phyloP scores from a whole-genome alignment of 169 alveolate species.

The Babesia sp. region DNA sequence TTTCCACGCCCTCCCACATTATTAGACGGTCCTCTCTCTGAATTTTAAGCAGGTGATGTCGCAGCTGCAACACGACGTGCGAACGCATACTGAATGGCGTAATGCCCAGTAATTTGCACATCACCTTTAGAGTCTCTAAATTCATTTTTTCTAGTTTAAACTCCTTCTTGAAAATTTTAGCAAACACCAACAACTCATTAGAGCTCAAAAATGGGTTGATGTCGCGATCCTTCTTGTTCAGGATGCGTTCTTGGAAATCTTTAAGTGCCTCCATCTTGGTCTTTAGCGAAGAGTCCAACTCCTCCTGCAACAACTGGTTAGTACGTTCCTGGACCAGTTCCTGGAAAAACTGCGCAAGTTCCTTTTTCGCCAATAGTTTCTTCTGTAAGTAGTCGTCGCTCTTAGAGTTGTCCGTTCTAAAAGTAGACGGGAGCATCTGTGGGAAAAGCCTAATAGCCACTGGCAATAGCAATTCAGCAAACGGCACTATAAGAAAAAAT shows the following conservation, averaged over 20 bases:
- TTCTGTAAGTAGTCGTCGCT: slow-evolving; percentile 77
- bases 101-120: slow-evolving; percentile 82
- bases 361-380: slow-evolving; percentile 84
- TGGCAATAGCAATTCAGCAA: slow-evolving; percentile 86
- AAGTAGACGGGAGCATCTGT: slow-evolving; percentile 87
- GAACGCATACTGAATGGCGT: slow-evolving; percentile 82
- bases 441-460: slow-evolving; percentile 86
- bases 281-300: slow-evolving; percentile 69
- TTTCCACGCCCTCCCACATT: slow-evolving; percentile 87
- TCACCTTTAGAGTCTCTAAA: slow-evolving; percentile 82
- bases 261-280: slow-evolving; percentile 74
- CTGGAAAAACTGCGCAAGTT: slow-evolving; percentile 84
- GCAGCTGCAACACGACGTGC: slow-evolving; percentile 82
- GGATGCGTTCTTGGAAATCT: slow-evolving; percentile 80
- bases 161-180: slow-evolving; percentile 82
- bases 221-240: slow-evolving; percentile 77
- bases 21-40: slow-evolving; percentile 84
- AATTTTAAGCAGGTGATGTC: slow-evolving; percentile 78
- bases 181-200: slow-evolving; percentile 74
- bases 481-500: slow-evolving; percentile 83
- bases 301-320: slow-evolving; percentile 70
- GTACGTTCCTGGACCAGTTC: slow-evolving; percentile 81
- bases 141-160: slow-evolving; percentile 84
- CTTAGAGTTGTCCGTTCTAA: slow-evolving; percentile 72
- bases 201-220: slow-evolving; percentile 76